A percentile compares a stretch with the other conserved stretches of the same genome.
Conservation (phyloP, 441 rosid species). For the Geranium incanum region DNA sequence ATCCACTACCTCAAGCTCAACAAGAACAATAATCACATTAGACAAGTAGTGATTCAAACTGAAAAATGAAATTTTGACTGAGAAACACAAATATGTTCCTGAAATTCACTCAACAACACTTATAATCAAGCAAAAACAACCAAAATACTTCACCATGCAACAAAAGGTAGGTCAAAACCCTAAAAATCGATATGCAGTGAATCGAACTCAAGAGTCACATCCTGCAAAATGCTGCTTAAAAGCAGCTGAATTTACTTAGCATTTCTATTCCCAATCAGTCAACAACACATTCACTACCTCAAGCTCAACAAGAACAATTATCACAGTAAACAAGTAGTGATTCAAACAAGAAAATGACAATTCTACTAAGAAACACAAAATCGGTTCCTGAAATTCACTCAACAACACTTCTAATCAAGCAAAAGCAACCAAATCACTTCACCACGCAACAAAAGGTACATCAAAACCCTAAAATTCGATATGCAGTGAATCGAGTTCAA, state of each 20-base stretch:
- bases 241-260: no score
- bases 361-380: not conserved
- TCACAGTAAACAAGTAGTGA: not conserved
- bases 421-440: not conserved
- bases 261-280: no score
- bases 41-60: not conserved
- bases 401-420: not conserved
- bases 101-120: constrained; percentile 30
- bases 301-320: not conserved
- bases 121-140: no score
- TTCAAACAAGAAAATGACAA: not conserved
- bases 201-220: constrained; percentile 52
- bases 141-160: no score
- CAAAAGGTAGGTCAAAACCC: no score
- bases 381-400: not conserved
- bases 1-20: not conserved
- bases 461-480: no score
- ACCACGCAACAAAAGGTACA: no score
- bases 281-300: no score
- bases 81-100: constrained; percentile 6
- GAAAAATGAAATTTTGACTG: not conserved
- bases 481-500: no score
- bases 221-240: constrained; percentile 58
- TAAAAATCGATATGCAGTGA: constrained; percentile 30
- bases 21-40: no score